Conservation (phyloP, 495 filamentous ascomycete genomes). For the Podospora appendiculata region DNA sequence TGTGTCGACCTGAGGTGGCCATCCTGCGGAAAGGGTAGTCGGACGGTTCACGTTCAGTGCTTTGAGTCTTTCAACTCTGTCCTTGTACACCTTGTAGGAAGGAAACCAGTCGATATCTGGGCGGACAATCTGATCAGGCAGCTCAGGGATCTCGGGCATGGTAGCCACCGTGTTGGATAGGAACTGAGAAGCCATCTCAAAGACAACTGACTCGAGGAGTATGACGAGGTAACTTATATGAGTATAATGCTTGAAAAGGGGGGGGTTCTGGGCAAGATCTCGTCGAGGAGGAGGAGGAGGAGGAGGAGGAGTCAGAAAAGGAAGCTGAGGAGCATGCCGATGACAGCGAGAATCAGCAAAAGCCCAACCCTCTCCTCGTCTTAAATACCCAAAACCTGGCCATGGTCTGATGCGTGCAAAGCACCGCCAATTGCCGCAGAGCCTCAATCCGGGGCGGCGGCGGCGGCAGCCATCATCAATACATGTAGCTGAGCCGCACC, state of each 20-base stretch:
- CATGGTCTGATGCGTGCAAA: neutral
- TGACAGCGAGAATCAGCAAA: neutral
- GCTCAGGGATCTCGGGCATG: neutral
- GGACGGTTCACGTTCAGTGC: constrained; percentile 14
- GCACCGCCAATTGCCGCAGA: constrained; percentile 9
- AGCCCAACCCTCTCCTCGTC: neutral
- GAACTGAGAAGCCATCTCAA: neutral
- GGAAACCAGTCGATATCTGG: constrained; percentile 25
- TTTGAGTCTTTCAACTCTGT: constrained; percentile 17
- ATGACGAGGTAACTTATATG: neutral
- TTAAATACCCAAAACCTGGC: constrained; percentile 1
- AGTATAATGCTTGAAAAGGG: neutral
- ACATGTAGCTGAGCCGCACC: too few relatives aligned
- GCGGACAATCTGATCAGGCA: constrained; percentile 1
- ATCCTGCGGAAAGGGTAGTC: constrained; percentile 18
- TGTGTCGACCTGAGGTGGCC: constrained; percentile 13
- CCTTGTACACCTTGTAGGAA: constrained; percentile 19
- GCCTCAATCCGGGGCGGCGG: too few relatives aligned
- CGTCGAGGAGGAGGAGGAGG: neutral
- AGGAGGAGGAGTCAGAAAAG: too few relatives aligned
- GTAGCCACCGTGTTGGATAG: neutral
- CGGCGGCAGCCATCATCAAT: too few relatives aligned
- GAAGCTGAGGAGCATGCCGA: neutral
- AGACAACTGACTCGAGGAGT: neutral
- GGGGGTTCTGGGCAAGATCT: neutral